phyloP scores from a whole-genome alignment of 371 early-diverging fungal species.

The Mycotypha africana region DNA sequence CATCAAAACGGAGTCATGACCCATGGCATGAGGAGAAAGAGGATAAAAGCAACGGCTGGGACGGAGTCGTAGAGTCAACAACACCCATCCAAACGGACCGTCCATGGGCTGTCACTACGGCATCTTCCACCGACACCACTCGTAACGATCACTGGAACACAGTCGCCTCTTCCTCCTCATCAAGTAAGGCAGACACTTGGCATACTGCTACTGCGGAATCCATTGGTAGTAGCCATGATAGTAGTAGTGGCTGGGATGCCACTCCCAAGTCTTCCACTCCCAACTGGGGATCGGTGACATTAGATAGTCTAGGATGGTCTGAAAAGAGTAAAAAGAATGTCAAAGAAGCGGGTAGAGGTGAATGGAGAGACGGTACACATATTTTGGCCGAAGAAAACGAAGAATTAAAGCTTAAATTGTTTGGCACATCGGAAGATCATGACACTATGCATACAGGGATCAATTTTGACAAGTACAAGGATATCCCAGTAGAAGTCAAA shows the following conservation, averaged over 20 bases:
- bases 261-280: background rate
- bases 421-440: conserved; percentile 63
- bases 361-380: conserved; percentile 69
- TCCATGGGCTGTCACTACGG: no score
- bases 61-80: no score
- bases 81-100: no score
- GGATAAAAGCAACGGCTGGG: no score
- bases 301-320: conserved; percentile 15
- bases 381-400: conserved; percentile 24
- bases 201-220: no score
- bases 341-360: conserved; percentile 48
- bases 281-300: conserved; percentile 14
- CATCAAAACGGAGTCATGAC: no score
- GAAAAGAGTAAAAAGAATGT: conserved; percentile 6
- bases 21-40: no score
- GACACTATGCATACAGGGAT: conserved; percentile 81
- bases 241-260: background rate
- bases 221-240: no score
- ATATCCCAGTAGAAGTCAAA: conserved; percentile 93
- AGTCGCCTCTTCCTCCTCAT: no score
- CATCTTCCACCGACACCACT: no score
- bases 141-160: no score
- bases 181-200: no score
- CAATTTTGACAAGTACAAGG: conserved; percentile 96
- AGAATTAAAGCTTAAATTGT: conserved; percentile 50